Percentiles rank a stretch among this genome's conserved stretches.
Conservation (phyloP, 2,329 filamentous ascomycete genomes). For the Hymenoscyphus fructigenus region DNA sequence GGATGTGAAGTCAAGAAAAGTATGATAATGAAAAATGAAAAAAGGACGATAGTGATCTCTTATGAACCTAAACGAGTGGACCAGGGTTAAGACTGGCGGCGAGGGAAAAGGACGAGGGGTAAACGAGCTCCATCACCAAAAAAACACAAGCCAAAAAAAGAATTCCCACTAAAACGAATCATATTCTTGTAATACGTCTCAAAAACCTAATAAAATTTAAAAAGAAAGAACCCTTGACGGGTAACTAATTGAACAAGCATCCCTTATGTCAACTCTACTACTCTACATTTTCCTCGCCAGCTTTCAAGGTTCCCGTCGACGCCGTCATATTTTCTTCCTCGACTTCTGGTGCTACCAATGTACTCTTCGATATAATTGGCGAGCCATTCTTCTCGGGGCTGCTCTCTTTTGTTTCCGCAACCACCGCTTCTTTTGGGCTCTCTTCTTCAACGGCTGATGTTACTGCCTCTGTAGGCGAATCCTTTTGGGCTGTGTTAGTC, state of each 20-base stretch:
- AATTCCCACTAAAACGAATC: background rate
- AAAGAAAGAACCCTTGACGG: background rate
- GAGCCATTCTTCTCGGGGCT: slow-evolving; percentile 21
- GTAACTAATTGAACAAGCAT: background rate
- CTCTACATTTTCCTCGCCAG: slow-evolving; percentile 22
- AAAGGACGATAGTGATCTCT: no score
- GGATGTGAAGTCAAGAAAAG: background rate
- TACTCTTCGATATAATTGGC: slow-evolving; percentile 16
- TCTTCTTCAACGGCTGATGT: background rate
- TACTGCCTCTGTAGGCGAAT: slow-evolving; percentile 25
- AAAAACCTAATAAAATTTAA: background rate
- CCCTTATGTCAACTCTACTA: slow-evolving; percentile 23
- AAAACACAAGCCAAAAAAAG: background rate
- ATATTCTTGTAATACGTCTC: no score
- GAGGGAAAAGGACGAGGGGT: no score
- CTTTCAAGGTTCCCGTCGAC: slow-evolving; percentile 29
- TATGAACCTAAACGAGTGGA: no score
- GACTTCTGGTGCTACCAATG: slow-evolving; percentile 10
- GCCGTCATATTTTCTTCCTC: slow-evolving; percentile 25
- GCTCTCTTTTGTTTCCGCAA: no score
- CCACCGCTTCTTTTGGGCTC: no score
- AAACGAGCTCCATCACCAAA: no score
- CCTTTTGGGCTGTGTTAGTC: slow-evolving; percentile 27
- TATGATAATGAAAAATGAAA: background rate
- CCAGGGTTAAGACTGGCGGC: no score